phyloP scores from a whole-genome alignment of 1,139 yeast species.

The Pichia sp. region DNA sequence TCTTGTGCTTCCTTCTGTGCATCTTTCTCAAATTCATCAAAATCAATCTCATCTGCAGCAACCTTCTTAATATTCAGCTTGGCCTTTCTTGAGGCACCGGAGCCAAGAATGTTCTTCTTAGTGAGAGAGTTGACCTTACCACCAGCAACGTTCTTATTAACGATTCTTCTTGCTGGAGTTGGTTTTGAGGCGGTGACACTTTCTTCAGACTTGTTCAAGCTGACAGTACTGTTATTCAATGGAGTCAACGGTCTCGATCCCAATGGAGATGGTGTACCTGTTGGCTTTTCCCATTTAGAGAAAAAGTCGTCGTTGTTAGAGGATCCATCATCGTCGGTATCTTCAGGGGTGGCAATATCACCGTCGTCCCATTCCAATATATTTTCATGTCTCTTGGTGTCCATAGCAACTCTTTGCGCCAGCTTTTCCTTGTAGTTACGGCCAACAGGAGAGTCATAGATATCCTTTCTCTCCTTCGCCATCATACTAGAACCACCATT shows the following conservation, averaged over 20 bases:
- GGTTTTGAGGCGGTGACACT: conserved; percentile 9
- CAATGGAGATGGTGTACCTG: conserved; percentile 48
- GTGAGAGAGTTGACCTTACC: conserved; percentile 10
- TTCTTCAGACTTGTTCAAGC: conserved; percentile 19
- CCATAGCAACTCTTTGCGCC: conserved; percentile 58
- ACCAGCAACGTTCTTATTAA: conserved; percentile 17
- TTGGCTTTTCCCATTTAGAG: conserved; percentile 83
- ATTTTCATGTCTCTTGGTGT: conserved; percentile 63
- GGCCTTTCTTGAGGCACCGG: conserved; percentile 40
- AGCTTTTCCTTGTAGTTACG: conserved; percentile 71
- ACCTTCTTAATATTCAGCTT: conserved; percentile 51
- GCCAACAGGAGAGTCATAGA: conserved; percentile 78
- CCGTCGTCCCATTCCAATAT: conserved; percentile 47
- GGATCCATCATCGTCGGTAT: conserved; percentile 30
- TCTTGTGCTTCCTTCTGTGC: conserved; percentile 81
- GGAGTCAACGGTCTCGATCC: conserved; percentile 46
- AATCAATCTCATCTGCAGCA: conserved; percentile 65
- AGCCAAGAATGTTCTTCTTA: conserved; percentile 26
- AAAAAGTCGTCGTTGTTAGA: conserved; percentile 75
- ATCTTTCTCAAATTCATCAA: conserved; percentile 83
- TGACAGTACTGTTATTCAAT: conserved; percentile 11
- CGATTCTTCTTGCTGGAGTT: conserved; percentile 20
- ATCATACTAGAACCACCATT: conserved; percentile 77
- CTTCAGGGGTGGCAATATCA: conserved; percentile 30
- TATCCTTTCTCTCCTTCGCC: conserved; percentile 58